phyloP scores from a whole-genome alignment of 257 asterid genomes.

The Paraleonurus japonicus region DNA sequence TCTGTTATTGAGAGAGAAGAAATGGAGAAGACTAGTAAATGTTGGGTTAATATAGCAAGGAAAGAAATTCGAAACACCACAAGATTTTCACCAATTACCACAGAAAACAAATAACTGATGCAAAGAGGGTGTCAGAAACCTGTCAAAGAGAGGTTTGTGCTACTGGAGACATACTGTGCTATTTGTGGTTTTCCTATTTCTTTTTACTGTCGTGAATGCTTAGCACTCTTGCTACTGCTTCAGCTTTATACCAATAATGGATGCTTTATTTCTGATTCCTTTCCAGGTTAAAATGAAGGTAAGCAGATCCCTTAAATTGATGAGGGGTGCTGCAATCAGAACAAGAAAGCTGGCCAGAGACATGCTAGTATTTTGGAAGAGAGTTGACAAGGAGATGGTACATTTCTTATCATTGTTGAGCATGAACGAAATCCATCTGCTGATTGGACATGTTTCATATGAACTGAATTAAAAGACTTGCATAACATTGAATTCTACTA shows the following conservation, averaged over 20 bases:
- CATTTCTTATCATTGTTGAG: conserved; percentile 10
- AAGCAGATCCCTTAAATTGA: conserved; percentile 81
- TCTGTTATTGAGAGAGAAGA: conserved; percentile 88
- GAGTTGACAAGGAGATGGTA: conserved; percentile 99
- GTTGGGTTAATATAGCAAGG: conserved; percentile 82
- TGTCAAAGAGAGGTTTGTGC: conserved; percentile 94
- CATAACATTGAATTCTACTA: background rate
- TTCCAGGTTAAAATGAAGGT: conserved; percentile 92
- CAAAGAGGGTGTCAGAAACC: conserved; percentile 80
- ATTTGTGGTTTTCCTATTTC: conserved; percentile 8
- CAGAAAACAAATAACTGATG: conserved; percentile 80
- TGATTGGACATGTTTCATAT: background rate
- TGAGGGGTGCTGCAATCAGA: conserved; percentile 85
- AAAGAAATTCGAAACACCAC: conserved; percentile 90
- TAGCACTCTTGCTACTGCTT: conserved; percentile 11
- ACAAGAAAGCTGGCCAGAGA: conserved; percentile 92
- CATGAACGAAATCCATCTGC: background rate
- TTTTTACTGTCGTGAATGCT: conserved; percentile 12
- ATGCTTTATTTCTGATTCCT: conserved; percentile 18
- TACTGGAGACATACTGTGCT: background rate
- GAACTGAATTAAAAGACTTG: conserved; percentile 4
- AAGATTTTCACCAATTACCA: conserved; percentile 65
- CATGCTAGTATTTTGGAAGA: conserved; percentile 95
- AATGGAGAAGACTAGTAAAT: conserved; percentile 65
- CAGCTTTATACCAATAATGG: conserved; percentile 6